These are phyloP conservation scores for Yamadazyma laniorum DNA, from an alignment of 805 yeast genomes.

Conservation along the genomic window DNA sequence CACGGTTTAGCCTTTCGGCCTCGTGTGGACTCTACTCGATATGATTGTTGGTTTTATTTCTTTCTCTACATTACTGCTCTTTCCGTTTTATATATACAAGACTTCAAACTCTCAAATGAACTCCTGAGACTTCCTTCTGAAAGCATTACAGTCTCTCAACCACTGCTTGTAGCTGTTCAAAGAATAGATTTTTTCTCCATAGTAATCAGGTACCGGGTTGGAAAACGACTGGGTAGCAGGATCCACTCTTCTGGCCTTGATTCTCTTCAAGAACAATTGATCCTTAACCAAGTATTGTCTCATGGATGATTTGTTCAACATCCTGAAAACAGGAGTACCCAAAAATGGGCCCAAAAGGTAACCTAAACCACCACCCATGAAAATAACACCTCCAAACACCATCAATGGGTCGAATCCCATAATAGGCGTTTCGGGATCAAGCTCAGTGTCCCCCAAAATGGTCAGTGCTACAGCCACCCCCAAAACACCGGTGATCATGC, in stretches of 20 bases:
- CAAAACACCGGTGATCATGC: conserved; percentile 62
- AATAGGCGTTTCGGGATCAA: conserved; percentile 82
- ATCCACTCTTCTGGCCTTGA: conserved; percentile 81
- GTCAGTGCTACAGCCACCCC: conserved; percentile 73
- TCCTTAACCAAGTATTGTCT: conserved; percentile 58
- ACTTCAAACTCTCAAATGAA: conserved; percentile 62
- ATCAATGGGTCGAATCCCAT: conserved; percentile 89
- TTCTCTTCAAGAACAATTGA: conserved; percentile 67
- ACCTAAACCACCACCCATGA: conserved; percentile 73
- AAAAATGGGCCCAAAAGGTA: conserved; percentile 77
- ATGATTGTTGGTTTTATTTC: no score
- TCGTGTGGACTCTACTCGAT: no score
- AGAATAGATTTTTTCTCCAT: conserved; percentile 92
- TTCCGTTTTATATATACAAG: conserved; percentile 1
- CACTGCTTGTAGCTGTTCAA: conserved; percentile 87
- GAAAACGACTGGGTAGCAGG: conserved; percentile 86
- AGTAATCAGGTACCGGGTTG: conserved; percentile 98
- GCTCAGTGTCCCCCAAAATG: conserved; percentile 73
- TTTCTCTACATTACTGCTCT: not conserved
- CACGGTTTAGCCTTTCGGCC: no score
- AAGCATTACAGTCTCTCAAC: conserved; percentile 93
- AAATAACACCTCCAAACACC: conserved; percentile 71
- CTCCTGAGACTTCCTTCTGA: conserved; percentile 75
- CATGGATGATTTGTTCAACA: conserved; percentile 48
- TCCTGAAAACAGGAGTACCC: conserved; percentile 68